Base-by-base conservation (phyloP, 352 stramenopile genomes). In the Phytophthora foliorum region DNA sequence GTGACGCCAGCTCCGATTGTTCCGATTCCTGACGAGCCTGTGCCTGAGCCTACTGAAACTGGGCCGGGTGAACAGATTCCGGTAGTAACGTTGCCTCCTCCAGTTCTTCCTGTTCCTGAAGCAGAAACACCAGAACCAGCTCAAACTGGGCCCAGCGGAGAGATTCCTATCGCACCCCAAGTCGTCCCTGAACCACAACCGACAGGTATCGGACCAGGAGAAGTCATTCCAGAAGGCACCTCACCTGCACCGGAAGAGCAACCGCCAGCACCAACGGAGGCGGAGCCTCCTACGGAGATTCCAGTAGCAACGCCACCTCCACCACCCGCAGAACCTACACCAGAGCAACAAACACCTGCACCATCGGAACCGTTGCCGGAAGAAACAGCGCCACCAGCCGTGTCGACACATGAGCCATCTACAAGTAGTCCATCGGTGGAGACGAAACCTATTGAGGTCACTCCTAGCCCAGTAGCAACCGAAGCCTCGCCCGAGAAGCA, bases 61-160 rank as follows among this genome's bases (percentile, higher is more conserved):
- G 57, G 42, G 3, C 57, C 57, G 38, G 24, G 46, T 36, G 46
- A 59, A 14, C 34, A 50, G 14, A 57, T 51, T 38, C 57, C 57
- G 21, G 17, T 32, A 6, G 48, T 54, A 19, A 54, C 55, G 6
- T 31, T 49, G 17, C 42, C 59, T 41, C 46, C 66, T 45, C 51
- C 52, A 13, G 59, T 48, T 3, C 36, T 74, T 24, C 66, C 66
- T 46, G 53, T 52, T 11, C 58, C 66, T 55, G 36, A 66, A 32
- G 60, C 46, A 2, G 38, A 56, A 21, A 56, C 27, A 24, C 66
- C 60, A 2, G 46, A 66, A 39, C 48, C 52, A 49, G 46, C 32
- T 29, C 66, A 48, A 24, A 59, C 42, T 6, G 34, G 46, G 14
- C 60, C 60, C 4, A 62, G 16, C 53, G 42, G 42, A 17, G 63